These are phyloP conservation scores for Trametes meyenii DNA, from an alignment of 768 basidiomycete genomes.

Conservation along the genomic window DNA sequence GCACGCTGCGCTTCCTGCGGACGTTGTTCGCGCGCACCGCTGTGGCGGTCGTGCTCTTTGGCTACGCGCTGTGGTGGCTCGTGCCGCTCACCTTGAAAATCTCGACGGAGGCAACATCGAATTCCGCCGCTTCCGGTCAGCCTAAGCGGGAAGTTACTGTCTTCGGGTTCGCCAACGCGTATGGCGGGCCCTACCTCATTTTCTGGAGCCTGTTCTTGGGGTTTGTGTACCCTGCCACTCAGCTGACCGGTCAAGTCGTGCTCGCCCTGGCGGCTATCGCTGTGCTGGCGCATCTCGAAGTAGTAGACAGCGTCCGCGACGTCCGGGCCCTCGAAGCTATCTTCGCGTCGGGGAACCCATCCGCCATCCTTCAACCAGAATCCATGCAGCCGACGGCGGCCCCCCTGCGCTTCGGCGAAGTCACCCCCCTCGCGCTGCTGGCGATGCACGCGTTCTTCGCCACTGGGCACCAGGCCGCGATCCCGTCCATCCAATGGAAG, in stretches of 20 bases:
- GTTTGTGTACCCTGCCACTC: conserved; percentile 65
- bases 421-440: conserved; percentile 74
- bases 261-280: conserved; percentile 66
- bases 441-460: conserved; percentile 78
- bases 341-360: conserved; percentile 52
- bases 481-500: conserved; percentile 96
- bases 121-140: conserved; percentile 28
- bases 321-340: conserved; percentile 54
- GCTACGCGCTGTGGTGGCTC: conserved; percentile 68
- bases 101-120: conserved; percentile 31
- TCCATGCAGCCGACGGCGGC: conserved; percentile 33
- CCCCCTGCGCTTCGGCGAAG: conserved; percentile 61
- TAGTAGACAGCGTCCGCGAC: conserved; percentile 82
- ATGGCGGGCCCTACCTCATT: conserved; percentile 84
- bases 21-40: conserved; percentile 65
- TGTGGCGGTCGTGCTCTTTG: conserved; percentile 54
- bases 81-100: conserved; percentile 78
- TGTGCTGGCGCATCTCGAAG: conserved; percentile 76
- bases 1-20: conserved; percentile 51
- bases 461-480: conserved; percentile 90
- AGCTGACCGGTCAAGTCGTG: conserved; percentile 82
- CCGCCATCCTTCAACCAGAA: conserved; percentile 43
- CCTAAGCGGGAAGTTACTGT: conserved; percentile 55
- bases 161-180: conserved; percentile 87
- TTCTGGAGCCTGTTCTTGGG: conserved; percentile 74